These are phyloP conservation scores for Aspergillus cristatus DNA, from an alignment of 495 filamentous ascomycete species.

Conservation along the genomic window DNA sequence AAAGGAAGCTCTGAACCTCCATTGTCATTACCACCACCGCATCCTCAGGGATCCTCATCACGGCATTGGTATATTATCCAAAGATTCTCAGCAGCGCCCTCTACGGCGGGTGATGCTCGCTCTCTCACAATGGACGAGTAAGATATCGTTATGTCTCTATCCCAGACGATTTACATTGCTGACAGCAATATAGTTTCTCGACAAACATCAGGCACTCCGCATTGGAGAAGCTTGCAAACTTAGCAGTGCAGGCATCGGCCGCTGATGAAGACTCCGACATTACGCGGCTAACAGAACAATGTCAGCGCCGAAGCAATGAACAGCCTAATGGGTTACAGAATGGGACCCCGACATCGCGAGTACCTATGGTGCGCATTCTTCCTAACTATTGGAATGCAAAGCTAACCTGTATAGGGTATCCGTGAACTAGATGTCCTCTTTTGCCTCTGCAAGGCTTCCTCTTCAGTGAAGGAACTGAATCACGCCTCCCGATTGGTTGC, in stretches of 20 bases:
- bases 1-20: no score
- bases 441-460: conserved; percentile 79
- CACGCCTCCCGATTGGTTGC: conserved; percentile 63
- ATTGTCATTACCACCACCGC: no score
- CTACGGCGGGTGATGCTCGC: no score
- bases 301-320: conserved; percentile 18
- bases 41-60: no score
- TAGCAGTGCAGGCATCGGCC: conserved; percentile 46
- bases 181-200: conserved; percentile 17
- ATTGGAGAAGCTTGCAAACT: conserved; percentile 59
- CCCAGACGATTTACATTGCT: no score
- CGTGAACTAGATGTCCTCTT: conserved; percentile 85
- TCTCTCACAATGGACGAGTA: no score
- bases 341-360: conserved; percentile 28
- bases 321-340: conserved; percentile 28
- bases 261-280: conserved; percentile 56
- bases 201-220: conserved; percentile 51
- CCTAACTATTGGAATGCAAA: not conserved
- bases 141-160: not conserved
- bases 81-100: no score
- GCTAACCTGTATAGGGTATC: conserved; percentile 42
- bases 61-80: no score
- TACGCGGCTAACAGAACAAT: conserved; percentile 50
- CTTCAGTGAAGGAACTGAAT: conserved; percentile 53
- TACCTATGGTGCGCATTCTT: conserved; percentile 40